Conservation (phyloP, 345 rosid genomes). For the Citrus unshiu region DNA sequence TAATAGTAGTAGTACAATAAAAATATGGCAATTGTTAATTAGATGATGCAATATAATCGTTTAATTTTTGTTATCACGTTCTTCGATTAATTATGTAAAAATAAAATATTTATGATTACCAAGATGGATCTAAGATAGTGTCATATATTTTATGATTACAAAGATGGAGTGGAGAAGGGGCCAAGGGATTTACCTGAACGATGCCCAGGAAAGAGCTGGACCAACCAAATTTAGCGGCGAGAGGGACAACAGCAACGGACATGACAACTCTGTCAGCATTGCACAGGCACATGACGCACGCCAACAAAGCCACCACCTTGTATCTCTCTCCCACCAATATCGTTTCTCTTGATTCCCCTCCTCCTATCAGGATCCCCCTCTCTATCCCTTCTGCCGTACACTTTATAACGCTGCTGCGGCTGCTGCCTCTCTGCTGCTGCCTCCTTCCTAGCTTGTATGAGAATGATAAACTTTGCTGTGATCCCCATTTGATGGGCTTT, state of each 20-base stretch:
- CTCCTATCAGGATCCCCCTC: slow-evolving; percentile 41
- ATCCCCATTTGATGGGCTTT: slow-evolving; percentile 17
- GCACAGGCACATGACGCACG: slow-evolving; percentile 80
- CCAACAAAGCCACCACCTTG: slow-evolving; percentile 75
- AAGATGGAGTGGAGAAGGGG: neutral
- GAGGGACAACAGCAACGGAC: slow-evolving; percentile 94
- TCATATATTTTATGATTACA: too few relatives aligned
- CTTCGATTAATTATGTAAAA: too few relatives aligned
- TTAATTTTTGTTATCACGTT: too few relatives aligned
- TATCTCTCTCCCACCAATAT: slow-evolving; percentile 62
- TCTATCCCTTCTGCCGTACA: slow-evolving; percentile 80
- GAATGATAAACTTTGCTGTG: slow-evolving; percentile 3
- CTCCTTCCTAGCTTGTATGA: neutral
- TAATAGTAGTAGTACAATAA: too few relatives aligned
- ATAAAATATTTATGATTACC: too few relatives aligned
- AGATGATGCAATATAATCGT: too few relatives aligned
- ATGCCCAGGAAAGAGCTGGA: slow-evolving; percentile 85
- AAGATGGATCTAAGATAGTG: too few relatives aligned
- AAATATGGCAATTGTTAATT: too few relatives aligned
- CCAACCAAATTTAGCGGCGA: slow-evolving; percentile 82
- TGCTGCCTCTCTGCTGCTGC: neutral
- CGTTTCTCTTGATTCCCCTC: slow-evolving; percentile 17
- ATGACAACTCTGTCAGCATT: slow-evolving; percentile 92
- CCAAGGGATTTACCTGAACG: slow-evolving; percentile 57
- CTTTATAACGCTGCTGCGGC: slow-evolving; percentile 20